Percentiles rank a stretch among this genome's conserved stretches.
Evolutionary conservation across 2,329 filamentous ascomycete species (phyloP).

Genomic region (Phaeomoniella chlamydospora): DNA sequence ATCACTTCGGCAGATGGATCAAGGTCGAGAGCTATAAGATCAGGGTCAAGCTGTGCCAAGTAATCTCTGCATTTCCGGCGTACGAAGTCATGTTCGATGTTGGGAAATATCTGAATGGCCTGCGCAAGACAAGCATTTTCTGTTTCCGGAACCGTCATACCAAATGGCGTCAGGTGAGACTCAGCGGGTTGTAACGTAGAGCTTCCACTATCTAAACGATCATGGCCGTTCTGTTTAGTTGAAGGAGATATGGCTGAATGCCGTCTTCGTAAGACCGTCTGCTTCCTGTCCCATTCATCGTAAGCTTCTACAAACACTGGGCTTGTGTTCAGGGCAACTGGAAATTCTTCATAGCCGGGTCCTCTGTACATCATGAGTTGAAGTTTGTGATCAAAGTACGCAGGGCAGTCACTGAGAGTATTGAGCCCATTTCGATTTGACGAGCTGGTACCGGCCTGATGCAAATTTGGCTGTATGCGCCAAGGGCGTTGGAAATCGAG

Average conservation of each 20-base stretch:
- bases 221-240: conserved; percentile 4
- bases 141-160: conserved; percentile 1
- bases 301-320: conserved; percentile 9
- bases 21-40: not conserved
- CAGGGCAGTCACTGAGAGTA: too few relatives aligned
- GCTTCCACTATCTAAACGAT: not conserved
- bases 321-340: conserved; percentile 8
- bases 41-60: conserved; percentile 3
- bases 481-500: too few relatives aligned
- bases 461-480: too few relatives aligned
- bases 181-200: not conserved
- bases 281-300: conserved; percentile 8
- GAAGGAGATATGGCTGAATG: conserved; percentile 2
- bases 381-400: conserved; percentile 8
- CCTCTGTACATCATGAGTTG: conserved; percentile 11
- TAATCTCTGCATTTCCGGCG: conserved; percentile 18
- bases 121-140: conserved; percentile 14
- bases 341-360: conserved; percentile 11
- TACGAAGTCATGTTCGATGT: conserved; percentile 28
- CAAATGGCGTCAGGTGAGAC: not conserved
- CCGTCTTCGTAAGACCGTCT: conserved; percentile 1
- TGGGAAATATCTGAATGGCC: conserved; percentile 31
- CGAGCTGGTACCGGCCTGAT: too few relatives aligned
- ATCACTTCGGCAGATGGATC: conserved; percentile 19
- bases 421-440: too few relatives aligned